These are phyloP conservation scores for Penicillium hordei DNA, from an alignment of 2,329 filamentous ascomycete genomes.

Conservation along the genomic window DNA sequence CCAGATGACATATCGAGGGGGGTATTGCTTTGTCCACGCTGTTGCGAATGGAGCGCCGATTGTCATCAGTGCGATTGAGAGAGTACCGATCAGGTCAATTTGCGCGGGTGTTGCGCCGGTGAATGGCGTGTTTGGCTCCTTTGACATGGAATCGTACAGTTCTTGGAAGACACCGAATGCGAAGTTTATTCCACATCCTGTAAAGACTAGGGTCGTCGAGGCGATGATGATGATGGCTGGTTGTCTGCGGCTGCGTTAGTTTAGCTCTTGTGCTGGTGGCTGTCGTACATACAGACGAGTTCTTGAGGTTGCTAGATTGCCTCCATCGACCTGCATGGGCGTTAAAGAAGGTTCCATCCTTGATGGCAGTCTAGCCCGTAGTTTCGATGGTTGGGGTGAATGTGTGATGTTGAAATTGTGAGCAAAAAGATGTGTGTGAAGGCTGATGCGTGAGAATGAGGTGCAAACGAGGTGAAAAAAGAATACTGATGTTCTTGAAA, in stretches of 20 bases:
- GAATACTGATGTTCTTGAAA: background rate
- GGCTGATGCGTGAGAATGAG: background rate
- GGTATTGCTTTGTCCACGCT: slow-evolving; percentile 37
- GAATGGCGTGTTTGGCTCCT: slow-evolving; percentile 34
- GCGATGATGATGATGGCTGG: slow-evolving; percentile 11
- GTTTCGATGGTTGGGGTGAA: background rate
- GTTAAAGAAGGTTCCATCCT: background rate
- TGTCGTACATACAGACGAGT: background rate
- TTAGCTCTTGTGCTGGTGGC: too few species aligned
- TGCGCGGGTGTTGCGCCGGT: slow-evolving; percentile 35
- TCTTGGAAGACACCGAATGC: slow-evolving; percentile 45
- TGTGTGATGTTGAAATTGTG: background rate
- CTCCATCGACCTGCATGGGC: slow-evolving; percentile 5
- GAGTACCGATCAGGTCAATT: slow-evolving; percentile 43
- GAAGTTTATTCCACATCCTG: slow-evolving; percentile 41
- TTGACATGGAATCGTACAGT: slow-evolving; percentile 38
- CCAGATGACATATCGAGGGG: slow-evolving; percentile 31
- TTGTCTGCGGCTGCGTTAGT: slow-evolving; percentile 6
- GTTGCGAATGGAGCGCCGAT: slow-evolving; percentile 37
- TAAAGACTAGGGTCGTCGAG: slow-evolving; percentile 32
- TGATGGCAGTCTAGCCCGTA: background rate
- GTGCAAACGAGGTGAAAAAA: background rate
- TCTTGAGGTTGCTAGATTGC: background rate
- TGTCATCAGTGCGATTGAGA: slow-evolving; percentile 39
- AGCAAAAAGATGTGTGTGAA: background rate